These are phyloP conservation scores for Paramarasmius palmivorus DNA, from an alignment of 1,284 basidiomycete genomes.

Conservation along the genomic window DNA sequence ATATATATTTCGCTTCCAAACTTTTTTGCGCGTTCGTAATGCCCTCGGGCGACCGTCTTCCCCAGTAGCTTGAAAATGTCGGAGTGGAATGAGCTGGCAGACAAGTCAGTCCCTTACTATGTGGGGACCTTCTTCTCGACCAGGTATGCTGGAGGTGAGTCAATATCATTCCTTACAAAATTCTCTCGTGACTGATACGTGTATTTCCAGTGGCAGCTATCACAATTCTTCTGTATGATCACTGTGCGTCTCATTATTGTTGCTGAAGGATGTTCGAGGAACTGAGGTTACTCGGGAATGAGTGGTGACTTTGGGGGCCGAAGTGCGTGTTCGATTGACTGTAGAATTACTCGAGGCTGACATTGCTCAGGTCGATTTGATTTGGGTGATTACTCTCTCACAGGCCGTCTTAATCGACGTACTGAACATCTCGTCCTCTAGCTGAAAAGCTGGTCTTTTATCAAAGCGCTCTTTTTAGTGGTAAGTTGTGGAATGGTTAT, in stretches of 20 bases:
- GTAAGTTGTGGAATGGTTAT: not conserved
- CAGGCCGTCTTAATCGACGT: not conserved
- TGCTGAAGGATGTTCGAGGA: not conserved
- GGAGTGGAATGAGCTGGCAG: too few relatives aligned
- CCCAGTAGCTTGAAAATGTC: too few relatives aligned
- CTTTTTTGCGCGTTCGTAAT: too few relatives aligned
- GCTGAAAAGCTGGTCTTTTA: conserved; percentile 10
- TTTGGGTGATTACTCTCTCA: conserved; percentile 1
- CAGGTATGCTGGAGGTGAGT: conserved; percentile 1
- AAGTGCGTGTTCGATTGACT: not conserved
- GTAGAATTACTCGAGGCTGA: not conserved
- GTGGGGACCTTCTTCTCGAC: not conserved
- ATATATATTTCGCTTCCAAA: too few relatives aligned
- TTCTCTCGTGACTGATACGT: not conserved
- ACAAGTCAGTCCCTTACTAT: too few relatives aligned
- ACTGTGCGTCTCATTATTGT: not conserved
- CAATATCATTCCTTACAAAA: not conserved
- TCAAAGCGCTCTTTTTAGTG: conserved; percentile 10
- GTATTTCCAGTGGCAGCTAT: conserved; percentile 7
- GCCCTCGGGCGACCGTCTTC: too few relatives aligned
- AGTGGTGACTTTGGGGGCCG: conserved; percentile 8
- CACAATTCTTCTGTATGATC: conserved; percentile 11
- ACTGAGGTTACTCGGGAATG: not conserved
- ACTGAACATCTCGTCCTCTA: not conserved
- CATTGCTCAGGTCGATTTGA: conserved; percentile 2